These are phyloP conservation scores for Trametes meyenii DNA, from an alignment of 768 basidiomycete species.

Conservation along the genomic window DNA sequence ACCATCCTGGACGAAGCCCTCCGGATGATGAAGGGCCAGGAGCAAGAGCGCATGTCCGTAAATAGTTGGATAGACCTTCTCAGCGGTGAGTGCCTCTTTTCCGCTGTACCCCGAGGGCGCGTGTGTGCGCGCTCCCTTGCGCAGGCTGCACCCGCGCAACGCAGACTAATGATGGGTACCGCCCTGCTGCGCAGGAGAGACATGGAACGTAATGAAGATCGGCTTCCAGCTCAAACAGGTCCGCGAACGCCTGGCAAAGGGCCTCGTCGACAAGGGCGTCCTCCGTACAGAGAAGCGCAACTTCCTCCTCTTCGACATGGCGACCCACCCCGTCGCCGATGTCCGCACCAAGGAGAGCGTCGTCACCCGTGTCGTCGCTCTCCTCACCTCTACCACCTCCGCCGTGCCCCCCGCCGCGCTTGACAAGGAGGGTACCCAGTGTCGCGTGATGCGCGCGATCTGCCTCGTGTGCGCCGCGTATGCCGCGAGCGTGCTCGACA, in stretches of 20 bases:
- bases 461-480: conserved; percentile 90
- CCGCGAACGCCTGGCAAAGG: conserved; percentile 94
- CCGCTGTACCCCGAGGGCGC: neutral
- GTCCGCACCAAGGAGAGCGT: conserved; percentile 87
- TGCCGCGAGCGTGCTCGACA: conserved; percentile 93
- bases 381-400: conserved; percentile 83
- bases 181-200: conserved; percentile 71
- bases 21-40: conserved; percentile 90
- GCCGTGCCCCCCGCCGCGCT: conserved; percentile 77
- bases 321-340: conserved; percentile 96
- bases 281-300: conserved; percentile 99
- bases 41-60: conserved; percentile 73
- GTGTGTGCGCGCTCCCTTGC: neutral
- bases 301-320: conserved; percentile 99
- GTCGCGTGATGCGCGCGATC: conserved; percentile 78
- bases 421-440: conserved; percentile 77
- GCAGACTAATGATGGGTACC: conserved; percentile 11
- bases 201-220: conserved; percentile 99
- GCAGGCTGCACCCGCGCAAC: neutral
- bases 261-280: conserved; percentile 97
- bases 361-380: conserved; percentile 70
- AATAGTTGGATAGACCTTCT: conserved; percentile 96
- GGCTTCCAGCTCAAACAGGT: conserved; percentile 99
- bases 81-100: conserved; percentile 64
- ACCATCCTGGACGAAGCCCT: conserved; percentile 95